Evolutionary conservation across 169 alveolate species (phyloP).

Genomic region (Plasmodium cynomolgi): DNA sequence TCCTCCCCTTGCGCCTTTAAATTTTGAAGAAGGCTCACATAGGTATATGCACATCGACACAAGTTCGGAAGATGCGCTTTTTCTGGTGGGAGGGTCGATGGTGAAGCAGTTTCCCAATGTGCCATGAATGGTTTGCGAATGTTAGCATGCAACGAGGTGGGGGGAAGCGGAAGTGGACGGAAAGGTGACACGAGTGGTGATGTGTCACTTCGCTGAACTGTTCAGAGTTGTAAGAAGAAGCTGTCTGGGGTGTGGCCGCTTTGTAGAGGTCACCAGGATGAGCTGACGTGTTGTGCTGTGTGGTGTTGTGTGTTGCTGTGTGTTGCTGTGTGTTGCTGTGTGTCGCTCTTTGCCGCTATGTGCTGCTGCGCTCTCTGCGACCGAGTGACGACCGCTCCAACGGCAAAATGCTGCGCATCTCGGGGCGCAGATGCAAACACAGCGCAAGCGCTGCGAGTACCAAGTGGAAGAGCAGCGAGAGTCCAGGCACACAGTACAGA

Average conservation of each 20-base stretch:
- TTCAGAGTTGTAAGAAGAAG: background rate
- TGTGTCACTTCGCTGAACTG: background rate
- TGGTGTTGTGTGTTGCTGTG: too few relatives aligned
- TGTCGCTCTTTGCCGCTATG: background rate
- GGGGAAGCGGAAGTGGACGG: background rate
- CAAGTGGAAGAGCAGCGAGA: background rate
- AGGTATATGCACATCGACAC: background rate
- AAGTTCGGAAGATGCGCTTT: background rate
- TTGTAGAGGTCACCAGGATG: background rate
- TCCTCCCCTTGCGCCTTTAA: background rate
- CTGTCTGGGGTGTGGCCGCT: background rate
- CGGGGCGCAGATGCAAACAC: conserved; percentile 1
- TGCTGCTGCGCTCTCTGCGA: background rate
- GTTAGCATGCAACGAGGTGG: background rate
- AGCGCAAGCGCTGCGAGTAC: background rate
- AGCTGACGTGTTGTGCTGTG: background rate
- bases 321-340: background rate
- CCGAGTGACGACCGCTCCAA: background rate
- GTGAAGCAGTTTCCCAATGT: background rate
- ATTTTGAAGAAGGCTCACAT: background rate
- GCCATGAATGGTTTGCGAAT: background rate
- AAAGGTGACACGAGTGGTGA: background rate
- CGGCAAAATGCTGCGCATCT: background rate
- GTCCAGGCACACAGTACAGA: conserved; percentile 8
- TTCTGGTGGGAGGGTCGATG: background rate